Percentiles rank a stretch among this genome's conserved stretches.
phyloP scores from a whole-genome alignment of 78 protist species.

The Polysphondylium violaceum region DNA sequence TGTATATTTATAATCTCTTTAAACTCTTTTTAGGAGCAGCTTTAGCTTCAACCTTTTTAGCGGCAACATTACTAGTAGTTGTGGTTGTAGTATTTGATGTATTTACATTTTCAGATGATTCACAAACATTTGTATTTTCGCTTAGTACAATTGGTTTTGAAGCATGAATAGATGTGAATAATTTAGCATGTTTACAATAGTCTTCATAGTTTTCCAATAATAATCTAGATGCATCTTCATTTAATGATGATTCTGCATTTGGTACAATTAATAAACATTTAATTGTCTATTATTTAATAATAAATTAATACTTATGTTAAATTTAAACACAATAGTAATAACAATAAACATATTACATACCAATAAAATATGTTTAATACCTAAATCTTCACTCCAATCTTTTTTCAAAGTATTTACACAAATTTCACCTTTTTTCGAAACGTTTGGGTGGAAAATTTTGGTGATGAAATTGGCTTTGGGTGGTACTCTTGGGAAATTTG shows the following conservation, averaged over 20 bases:
- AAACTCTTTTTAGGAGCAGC: constrained; percentile 44
- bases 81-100: not conserved
- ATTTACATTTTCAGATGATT: not conserved
- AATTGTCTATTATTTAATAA: constrained; percentile 80
- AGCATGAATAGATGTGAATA: constrained; percentile 91
- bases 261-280: constrained; percentile 98
- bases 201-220: constrained; percentile 93
- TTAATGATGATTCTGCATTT: constrained; percentile 98
- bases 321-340: not conserved
- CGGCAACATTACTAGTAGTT: not conserved
- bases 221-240: constrained; percentile 98
- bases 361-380: constrained; percentile 92
- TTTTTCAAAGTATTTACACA: constrained; percentile 98
- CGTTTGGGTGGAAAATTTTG: constrained; percentile 98
- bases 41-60: constrained; percentile 20
- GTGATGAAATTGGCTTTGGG: constrained; percentile 98
- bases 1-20: constrained; percentile 63
- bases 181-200: constrained; percentile 89
- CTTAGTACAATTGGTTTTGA: not conserved
- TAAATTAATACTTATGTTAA: not conserved
- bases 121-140: not conserved
- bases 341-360: constrained; percentile 36
- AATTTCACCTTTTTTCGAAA: constrained; percentile 96
- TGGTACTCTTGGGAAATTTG: constrained; percentile 95
- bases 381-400: constrained; percentile 97